These are phyloP conservation scores for Phaeosphaeriaceae sp. DNA, from an alignment of 2,329 filamentous ascomycete genomes.

Conservation along the genomic window DNA sequence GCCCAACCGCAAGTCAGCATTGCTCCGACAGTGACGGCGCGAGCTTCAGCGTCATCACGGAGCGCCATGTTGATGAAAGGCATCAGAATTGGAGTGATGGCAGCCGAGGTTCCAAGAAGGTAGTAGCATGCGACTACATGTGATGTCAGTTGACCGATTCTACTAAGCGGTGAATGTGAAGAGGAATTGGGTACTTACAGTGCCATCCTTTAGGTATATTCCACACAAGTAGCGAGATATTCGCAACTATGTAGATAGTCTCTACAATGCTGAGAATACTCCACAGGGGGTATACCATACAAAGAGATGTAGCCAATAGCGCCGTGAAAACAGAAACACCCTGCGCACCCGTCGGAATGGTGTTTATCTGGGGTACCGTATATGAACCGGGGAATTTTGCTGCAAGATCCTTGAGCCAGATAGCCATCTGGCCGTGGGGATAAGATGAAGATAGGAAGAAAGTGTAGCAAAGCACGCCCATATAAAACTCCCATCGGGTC, in stretches of 20 bases:
- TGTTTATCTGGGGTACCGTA: conserved; percentile 57
- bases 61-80: conserved; percentile 48
- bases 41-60: conserved; percentile 55
- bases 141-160: conserved; percentile 6
- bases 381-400: conserved; percentile 44
- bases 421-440: conserved; percentile 57
- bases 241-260: conserved; percentile 51
- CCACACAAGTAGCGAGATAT: conserved; percentile 58
- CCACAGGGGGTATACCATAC: conserved; percentile 60
- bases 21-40: conserved; percentile 57
- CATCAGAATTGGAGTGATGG: conserved; percentile 45
- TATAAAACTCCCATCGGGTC: conserved; percentile 59
- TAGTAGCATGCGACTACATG: conserved; percentile 42
- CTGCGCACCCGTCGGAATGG: conserved; percentile 57
- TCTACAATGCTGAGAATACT: conserved; percentile 54
- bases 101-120: conserved; percentile 43
- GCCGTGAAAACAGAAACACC: conserved; percentile 58
- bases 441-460: conserved; percentile 51
- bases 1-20: conserved; percentile 50
- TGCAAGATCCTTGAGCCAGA: conserved; percentile 59
- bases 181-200: conserved; percentile 23
- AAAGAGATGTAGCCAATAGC: conserved; percentile 58
- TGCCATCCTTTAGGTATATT: conserved; percentile 55
- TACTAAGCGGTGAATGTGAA: no score
- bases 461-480: conserved; percentile 57